Percentiles rank a stretch among this genome's conserved stretches.
These are phyloP conservation scores for Suaeda aralocaspica DNA, from an alignment of 148 eudicot genomes.

Conservation along the genomic window DNA sequence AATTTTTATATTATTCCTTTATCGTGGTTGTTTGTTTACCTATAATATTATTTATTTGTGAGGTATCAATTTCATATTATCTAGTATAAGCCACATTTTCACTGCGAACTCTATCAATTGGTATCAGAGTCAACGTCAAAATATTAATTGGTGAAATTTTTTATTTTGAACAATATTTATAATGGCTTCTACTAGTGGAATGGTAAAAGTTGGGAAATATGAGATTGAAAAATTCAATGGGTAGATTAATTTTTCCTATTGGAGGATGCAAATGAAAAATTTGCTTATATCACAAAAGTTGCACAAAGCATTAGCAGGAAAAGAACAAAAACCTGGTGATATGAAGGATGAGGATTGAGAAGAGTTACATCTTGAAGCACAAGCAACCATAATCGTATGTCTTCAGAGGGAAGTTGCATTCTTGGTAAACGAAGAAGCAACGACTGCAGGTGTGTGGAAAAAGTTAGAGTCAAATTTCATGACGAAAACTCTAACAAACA, in stretches of 20 bases:
- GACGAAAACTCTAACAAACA: not conserved
- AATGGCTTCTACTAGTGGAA: slow-evolving; percentile 3
- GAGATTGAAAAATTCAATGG: not conserved
- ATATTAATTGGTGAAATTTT: not conserved
- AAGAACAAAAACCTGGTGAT: no score
- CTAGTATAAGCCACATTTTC: not conserved
- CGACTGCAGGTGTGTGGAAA: not conserved
- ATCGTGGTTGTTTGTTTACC: no score
- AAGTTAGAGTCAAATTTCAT: slow-evolving; percentile 3
- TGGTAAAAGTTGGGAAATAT: not conserved
- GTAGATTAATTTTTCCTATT: no score
- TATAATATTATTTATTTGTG: not conserved
- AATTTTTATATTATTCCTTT: no score
- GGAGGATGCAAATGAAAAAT: no score
- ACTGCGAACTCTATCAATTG: not conserved
- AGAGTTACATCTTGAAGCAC: no score
- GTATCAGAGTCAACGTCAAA: not conserved
- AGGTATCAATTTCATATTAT: not conserved
- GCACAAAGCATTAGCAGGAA: no score
- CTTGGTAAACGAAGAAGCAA: slow-evolving; percentile 14
- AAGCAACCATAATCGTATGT: no score
- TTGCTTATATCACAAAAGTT: no score
- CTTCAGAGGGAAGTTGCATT: slow-evolving; percentile 12
- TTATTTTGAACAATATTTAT: not conserved
- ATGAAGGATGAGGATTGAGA: no score